Conservation (phyloP, 2,329 filamentous ascomycete species). For the Plectosphaerella cucumerina region DNA sequence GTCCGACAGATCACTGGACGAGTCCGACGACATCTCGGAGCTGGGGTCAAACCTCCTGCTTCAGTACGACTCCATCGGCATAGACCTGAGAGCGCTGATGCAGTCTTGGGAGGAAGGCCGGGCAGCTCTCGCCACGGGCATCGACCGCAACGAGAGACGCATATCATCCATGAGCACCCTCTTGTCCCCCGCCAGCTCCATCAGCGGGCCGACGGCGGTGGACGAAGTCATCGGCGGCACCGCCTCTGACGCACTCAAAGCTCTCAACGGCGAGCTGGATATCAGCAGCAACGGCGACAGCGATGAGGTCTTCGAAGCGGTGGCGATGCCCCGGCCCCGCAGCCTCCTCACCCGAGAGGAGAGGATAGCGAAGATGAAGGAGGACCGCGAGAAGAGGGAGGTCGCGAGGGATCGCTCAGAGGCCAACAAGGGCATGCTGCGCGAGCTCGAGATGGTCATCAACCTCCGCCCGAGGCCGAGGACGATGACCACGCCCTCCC, state of each 20-base stretch:
- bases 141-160: constrained; percentile 74
- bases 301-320: constrained; percentile 85
- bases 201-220: constrained; percentile 64
- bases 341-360: constrained; percentile 78
- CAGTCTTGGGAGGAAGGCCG: constrained; percentile 86
- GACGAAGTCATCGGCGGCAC: constrained; percentile 41
- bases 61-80: constrained; percentile 92
- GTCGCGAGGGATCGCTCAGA: constrained; percentile 70
- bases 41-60: constrained; percentile 74
- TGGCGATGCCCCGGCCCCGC: constrained; percentile 68
- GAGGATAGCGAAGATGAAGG: constrained; percentile 80
- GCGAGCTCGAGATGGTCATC: constrained; percentile 89
- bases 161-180: constrained; percentile 58
- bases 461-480: constrained; percentile 41
- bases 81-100: constrained; percentile 76
- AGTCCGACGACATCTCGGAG: constrained; percentile 67
- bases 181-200: constrained; percentile 55
- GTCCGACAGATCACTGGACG: constrained; percentile 74
- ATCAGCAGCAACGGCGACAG: constrained; percentile 54
- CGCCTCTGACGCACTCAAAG: constrained; percentile 63
- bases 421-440: constrained; percentile 83
- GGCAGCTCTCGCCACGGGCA: constrained; percentile 73
- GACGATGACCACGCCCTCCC: constrained; percentile 28
- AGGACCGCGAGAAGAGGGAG: constrained; percentile 75
- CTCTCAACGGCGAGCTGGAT: constrained; percentile 69